Percentiles rank a stretch among this genome's conserved stretches.
phyloP scores from a whole-genome alignment of 2,329 filamentous ascomycete genomes.

The Domatiomyces globalis region DNA sequence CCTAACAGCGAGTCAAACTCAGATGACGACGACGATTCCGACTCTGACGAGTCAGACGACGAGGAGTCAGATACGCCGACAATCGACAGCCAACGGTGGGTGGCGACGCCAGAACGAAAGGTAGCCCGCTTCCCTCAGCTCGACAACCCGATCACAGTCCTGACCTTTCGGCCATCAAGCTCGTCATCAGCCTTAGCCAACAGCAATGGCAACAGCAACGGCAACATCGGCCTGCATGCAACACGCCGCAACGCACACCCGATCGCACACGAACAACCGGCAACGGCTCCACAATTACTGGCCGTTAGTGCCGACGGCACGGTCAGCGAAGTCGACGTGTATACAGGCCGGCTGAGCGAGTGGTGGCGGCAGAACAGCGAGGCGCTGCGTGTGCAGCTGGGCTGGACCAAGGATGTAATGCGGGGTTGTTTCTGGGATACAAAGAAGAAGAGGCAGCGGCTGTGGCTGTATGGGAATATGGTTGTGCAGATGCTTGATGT shows the following conservation, averaged over 20 bases:
- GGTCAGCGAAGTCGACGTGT: slow-evolving; percentile 64
- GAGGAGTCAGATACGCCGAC: slow-evolving; percentile 26
- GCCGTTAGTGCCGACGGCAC: slow-evolving; percentile 52
- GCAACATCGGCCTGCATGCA: slow-evolving; percentile 30
- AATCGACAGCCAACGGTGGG: slow-evolving; percentile 55
- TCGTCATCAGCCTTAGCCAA: slow-evolving; percentile 22
- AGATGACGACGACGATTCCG: slow-evolving; percentile 3
- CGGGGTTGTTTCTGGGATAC: slow-evolving; percentile 45
- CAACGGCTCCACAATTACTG: slow-evolving; percentile 41
- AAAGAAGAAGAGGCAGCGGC: slow-evolving; percentile 31
- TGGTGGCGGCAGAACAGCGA: slow-evolving; percentile 78
- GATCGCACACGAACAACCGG: slow-evolving; percentile 43
- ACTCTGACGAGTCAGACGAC: slow-evolving; percentile 30
- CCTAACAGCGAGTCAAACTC: neutral
- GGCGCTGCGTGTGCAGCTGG: slow-evolving; percentile 56
- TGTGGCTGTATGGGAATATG: slow-evolving; percentile 76
- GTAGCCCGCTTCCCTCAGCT: slow-evolving; percentile 52
- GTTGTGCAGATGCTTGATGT: slow-evolving; percentile 92
- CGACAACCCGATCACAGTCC: slow-evolving; percentile 47
- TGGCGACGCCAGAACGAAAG: slow-evolving; percentile 51
- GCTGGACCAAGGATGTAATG: neutral
- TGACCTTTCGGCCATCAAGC: slow-evolving; percentile 49
- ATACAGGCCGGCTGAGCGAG: slow-evolving; percentile 60
- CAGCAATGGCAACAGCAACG: slow-evolving; percentile 17
- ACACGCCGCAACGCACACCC: slow-evolving; percentile 38